These are phyloP conservation scores for Jaltomata sinuosa DNA, from an alignment of 257 asterid species.

Conservation along the genomic window DNA sequence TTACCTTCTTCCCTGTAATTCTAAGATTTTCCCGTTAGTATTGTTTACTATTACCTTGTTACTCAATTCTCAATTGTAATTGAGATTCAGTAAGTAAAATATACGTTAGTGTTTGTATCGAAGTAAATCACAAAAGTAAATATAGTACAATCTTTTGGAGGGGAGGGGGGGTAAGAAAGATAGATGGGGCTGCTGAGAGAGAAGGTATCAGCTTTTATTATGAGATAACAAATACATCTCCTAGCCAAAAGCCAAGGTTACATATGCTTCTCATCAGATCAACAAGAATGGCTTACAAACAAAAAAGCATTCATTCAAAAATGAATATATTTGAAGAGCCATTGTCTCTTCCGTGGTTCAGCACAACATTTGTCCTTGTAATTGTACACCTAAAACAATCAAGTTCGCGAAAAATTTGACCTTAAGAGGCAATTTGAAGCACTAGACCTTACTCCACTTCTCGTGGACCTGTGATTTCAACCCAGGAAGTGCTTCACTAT, in stretches of 20 bases:
- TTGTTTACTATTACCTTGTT: too few relatives aligned
- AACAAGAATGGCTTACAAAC: background rate
- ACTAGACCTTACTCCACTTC: background rate
- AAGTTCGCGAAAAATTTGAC: background rate
- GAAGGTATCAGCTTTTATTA: background rate
- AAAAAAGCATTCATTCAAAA: background rate
- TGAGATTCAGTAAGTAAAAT: too few relatives aligned
- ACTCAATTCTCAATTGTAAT: too few relatives aligned
- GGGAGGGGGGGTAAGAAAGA: too few relatives aligned
- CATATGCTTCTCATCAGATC: background rate
- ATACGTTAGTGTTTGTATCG: too few relatives aligned
- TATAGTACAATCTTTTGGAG: too few relatives aligned
- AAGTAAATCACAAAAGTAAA: too few relatives aligned
- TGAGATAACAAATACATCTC: background rate
- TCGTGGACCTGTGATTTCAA: background rate
- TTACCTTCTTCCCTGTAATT: too few relatives aligned
- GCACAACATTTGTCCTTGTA: background rate
- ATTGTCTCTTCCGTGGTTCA: background rate
- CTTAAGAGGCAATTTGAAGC: background rate
- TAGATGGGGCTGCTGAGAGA: background rate
- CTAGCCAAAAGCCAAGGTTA: background rate
- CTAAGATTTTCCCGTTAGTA: too few relatives aligned
- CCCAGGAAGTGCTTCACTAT: slow-evolving; percentile 32
- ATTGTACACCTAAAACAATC: background rate
- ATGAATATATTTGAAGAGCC: background rate